These are phyloP conservation scores for Lolium perenne DNA, from an alignment of 176 grass and related monocot species.

Conservation along the genomic window DNA sequence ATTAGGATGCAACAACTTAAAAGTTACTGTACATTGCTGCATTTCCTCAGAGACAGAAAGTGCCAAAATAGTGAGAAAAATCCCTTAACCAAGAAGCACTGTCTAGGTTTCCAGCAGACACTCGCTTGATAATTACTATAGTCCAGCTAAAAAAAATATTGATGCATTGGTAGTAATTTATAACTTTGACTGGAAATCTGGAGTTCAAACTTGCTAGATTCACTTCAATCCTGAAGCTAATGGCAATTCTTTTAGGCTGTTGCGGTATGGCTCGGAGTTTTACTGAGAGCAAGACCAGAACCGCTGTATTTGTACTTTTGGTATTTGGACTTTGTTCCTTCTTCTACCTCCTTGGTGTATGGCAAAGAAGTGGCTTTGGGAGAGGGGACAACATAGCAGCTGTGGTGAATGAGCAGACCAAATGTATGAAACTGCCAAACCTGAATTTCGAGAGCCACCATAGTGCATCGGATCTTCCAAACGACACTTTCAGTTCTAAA, in stretches of 20 bases:
- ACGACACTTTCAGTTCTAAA: constrained; percentile 38
- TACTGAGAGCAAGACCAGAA: constrained; percentile 66
- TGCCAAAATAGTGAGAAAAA: not conserved
- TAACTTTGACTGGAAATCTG: constrained; percentile 21
- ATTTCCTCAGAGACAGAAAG: not conserved
- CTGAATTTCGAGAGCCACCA: constrained; percentile 83
- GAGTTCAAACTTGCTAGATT: not conserved
- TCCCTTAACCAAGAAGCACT: not conserved
- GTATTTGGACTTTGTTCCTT: constrained; percentile 67
- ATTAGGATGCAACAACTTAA: not conserved
- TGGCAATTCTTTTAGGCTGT: constrained; percentile 36
- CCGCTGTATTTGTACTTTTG: constrained; percentile 54
- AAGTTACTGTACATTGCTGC: not conserved
- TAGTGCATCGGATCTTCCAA: constrained; percentile 48
- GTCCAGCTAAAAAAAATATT: not conserved
- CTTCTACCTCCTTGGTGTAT: constrained; percentile 80
- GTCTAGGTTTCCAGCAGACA: not conserved
- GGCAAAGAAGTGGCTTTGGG: constrained; percentile 71
- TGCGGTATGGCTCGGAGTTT: constrained; percentile 59
- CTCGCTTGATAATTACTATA: constrained; percentile 10
- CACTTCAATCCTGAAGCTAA: constrained; percentile 26
- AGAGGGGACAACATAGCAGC: constrained; percentile 69
- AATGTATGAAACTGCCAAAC: constrained; percentile 58
- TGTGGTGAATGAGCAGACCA: constrained; percentile 68
- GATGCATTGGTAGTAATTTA: not conserved